Evolutionary conservation across 2,329 filamentous ascomycete species (phyloP).

Genomic region (Diaporthe velutina): DNA sequence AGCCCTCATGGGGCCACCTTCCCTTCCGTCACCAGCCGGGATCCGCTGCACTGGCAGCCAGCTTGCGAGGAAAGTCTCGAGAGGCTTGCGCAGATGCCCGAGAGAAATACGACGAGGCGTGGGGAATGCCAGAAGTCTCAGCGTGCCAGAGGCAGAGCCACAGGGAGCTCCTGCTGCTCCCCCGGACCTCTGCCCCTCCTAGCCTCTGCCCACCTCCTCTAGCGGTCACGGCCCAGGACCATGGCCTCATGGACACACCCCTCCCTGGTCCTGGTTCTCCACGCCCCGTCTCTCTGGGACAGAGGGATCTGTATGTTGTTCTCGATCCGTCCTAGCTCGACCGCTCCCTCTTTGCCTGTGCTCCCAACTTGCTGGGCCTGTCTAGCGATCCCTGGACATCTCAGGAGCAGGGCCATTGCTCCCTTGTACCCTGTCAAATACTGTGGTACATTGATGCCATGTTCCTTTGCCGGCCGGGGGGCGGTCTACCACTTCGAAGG

Average conservation of each 20-base stretch:
- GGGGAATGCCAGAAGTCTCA: slow-evolving; percentile 23
- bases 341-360: slow-evolving; percentile 21
- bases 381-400: slow-evolving; percentile 27
- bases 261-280: slow-evolving; percentile 12
- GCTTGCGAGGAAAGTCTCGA: slow-evolving; percentile 27
- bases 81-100: slow-evolving; percentile 30
- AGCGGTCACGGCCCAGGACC: slow-evolving; percentile 22
- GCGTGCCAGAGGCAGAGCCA: slow-evolving; percentile 27
- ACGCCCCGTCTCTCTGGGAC: slow-evolving; percentile 22
- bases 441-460: slow-evolving; percentile 26
- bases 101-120: slow-evolving; percentile 26
- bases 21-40: slow-evolving; percentile 34
- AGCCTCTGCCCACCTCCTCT: slow-evolving; percentile 20
- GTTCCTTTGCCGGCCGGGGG: slow-evolving; percentile 35
- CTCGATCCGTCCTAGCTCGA: slow-evolving; percentile 34
- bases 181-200: slow-evolving; percentile 27
- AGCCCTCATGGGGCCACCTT: slow-evolving; percentile 24
- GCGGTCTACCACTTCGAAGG: slow-evolving; percentile 29
- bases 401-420: slow-evolving; percentile 22
- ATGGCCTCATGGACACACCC: slow-evolving; percentile 14
- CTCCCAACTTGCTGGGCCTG: slow-evolving; percentile 24
- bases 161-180: slow-evolving; percentile 26
- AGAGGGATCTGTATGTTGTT: slow-evolving; percentile 33
- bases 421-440: slow-evolving; percentile 27
- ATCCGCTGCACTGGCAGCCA: slow-evolving; percentile 35